Evolutionary conservation across 768 basidiomycete genomes (phyloP).

Genomic region (Lactarius tabidus): DNA sequence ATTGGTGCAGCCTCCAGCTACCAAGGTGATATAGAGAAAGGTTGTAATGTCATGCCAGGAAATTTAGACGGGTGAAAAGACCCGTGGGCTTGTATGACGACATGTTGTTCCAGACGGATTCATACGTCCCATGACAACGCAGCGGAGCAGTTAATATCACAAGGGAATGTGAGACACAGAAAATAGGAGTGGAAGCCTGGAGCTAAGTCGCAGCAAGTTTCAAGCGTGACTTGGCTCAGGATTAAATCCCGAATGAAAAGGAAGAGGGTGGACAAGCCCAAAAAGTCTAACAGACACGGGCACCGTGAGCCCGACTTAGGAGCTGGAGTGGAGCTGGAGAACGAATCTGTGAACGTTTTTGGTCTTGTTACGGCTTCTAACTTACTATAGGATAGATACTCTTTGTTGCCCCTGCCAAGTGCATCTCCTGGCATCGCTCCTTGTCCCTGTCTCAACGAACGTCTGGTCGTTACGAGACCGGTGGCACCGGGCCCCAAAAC

Average conservation of each 20-base stretch:
- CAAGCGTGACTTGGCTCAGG: background rate
- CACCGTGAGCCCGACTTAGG: background rate
- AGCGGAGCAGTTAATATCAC: background rate
- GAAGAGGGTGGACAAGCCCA: background rate
- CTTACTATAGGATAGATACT: background rate
- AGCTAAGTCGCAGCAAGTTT: background rate
- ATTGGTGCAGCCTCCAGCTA: background rate
- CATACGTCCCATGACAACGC: background rate
- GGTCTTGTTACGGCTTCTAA: background rate
- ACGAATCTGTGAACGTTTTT: background rate
- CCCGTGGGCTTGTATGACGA: background rate
- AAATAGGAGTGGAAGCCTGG: background rate
- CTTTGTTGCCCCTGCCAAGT: background rate
- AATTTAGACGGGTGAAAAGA: background rate
- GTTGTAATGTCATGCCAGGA: background rate
- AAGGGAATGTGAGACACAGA: background rate
- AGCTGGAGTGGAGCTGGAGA: background rate
- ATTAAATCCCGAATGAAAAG: constrained; percentile 17
- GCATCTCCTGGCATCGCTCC: background rate
- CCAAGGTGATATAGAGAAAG: background rate
- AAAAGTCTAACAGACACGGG: background rate
- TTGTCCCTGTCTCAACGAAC: background rate
- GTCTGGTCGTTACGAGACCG: background rate
- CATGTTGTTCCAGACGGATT: background rate
- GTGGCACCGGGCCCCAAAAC: background rate